Evolutionary conservation across 2,329 filamentous ascomycete species (phyloP).

Genomic region (Colletotrichum camelliae): DNA sequence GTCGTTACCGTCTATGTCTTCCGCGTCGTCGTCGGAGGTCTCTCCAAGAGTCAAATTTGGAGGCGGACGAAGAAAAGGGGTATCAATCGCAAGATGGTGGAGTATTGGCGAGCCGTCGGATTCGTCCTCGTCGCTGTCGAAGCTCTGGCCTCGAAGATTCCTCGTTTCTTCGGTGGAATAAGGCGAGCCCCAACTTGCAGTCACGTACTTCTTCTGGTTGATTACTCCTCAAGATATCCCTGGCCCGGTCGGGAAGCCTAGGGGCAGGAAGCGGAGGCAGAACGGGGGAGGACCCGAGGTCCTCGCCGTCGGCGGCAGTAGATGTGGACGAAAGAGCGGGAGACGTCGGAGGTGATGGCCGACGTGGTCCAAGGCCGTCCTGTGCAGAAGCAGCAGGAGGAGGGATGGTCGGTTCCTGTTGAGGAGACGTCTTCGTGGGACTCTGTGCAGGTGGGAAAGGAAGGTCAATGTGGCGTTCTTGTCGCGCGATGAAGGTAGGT

Average conservation of each 20-base stretch:
- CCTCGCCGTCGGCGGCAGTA: conserved; percentile 62
- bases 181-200: conserved; percentile 90
- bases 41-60: conserved; percentile 48
- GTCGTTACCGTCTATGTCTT: conserved; percentile 28
- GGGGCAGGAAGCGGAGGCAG: conserved; percentile 65
- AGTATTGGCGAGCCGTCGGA: conserved; percentile 67
- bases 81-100: conserved; percentile 66
- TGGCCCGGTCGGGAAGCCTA: conserved; percentile 60
- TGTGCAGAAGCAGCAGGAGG: conserved; percentile 67
- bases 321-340: conserved; percentile 67
- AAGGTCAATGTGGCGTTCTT: conserved; percentile 16
- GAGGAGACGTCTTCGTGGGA: conserved; percentile 61
- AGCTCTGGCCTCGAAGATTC: conserved; percentile 55
- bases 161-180: conserved; percentile 71
- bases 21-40: not conserved
- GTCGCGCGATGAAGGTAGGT: not conserved
- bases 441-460: conserved; percentile 31
- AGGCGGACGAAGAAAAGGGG: conserved; percentile 65
- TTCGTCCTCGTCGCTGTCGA: conserved; percentile 61
- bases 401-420: conserved; percentile 51
- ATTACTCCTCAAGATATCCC: conserved; percentile 57
- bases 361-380: conserved; percentile 53
- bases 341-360: conserved; percentile 50
- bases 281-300: conserved; percentile 61
- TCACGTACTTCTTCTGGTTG: conserved; percentile 61